Evolutionary conservation across 371 early-diverging fungal species (phyloP).

Genomic region (Chytridium lagenaria): DNA sequence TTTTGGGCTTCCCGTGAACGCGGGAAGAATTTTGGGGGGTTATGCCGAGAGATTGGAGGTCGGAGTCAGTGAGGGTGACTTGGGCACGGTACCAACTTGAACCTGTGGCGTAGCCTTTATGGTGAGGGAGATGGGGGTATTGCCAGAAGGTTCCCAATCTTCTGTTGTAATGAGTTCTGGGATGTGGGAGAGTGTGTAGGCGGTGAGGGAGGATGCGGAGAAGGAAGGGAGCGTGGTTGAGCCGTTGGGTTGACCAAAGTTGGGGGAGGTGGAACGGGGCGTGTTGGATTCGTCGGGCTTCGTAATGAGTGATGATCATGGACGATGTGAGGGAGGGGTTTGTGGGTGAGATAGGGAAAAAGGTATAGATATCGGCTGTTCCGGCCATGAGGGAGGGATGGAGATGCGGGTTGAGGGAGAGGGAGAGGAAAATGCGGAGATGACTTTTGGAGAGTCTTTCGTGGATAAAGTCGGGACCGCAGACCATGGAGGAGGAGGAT

Average conservation of each 20-base stretch:
- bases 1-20: not conserved
- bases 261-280: too few species aligned
- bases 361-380: not conserved
- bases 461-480: conserved; percentile 11
- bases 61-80: not conserved
- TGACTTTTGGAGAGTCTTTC: not conserved
- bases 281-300: too few species aligned
- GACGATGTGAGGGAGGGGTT: not conserved
- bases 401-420: not conserved
- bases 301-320: not conserved
- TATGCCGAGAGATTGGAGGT: not conserved
- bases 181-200: not conserved
- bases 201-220: not conserved
- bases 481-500: not conserved
- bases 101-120: not conserved
- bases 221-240: not conserved
- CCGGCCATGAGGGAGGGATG: not conserved
- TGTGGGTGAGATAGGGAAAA: not conserved
- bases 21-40: not conserved
- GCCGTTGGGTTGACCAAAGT: not conserved
- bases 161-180: not conserved
- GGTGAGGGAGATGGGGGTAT: not conserved
- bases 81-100: not conserved
- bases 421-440: not conserved
- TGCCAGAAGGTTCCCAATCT: not conserved